Evolutionary conservation across 106 monocot species (phyloP).

Genomic region (Amphibolis antarctica): DNA sequence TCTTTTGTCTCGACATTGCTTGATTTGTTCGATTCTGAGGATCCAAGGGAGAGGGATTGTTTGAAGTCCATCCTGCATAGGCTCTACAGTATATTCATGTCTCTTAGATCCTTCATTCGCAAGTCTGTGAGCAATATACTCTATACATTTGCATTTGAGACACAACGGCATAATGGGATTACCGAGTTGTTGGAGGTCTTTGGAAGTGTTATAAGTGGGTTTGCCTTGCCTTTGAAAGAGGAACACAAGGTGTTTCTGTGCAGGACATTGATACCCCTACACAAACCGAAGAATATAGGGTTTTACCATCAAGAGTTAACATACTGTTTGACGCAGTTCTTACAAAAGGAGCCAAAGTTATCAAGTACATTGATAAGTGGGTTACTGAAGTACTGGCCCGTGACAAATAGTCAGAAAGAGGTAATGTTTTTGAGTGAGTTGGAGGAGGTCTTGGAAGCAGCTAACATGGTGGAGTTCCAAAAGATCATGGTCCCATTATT

Average conservation of each 20-base stretch:
- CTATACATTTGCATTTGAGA: constrained; percentile 17
- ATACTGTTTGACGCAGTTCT: constrained; percentile 20
- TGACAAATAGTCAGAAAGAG: constrained; percentile 26
- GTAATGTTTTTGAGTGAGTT: constrained; percentile 24
- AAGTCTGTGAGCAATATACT: constrained; percentile 22
- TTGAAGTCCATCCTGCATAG: constrained; percentile 18
- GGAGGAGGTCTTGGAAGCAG: constrained; percentile 22
- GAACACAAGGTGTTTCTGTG: constrained; percentile 30
- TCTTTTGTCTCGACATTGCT: constrained; percentile 15
- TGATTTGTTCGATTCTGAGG: constrained; percentile 21
- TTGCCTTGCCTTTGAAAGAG: constrained; percentile 18
- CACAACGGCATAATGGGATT: constrained; percentile 21
- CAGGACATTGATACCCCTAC: constrained; percentile 20
- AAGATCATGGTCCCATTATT: constrained; percentile 20
- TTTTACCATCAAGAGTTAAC: constrained; percentile 19
- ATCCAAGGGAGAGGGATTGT: constrained; percentile 24
- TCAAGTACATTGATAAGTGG: constrained; percentile 18
- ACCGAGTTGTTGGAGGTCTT: constrained; percentile 21
- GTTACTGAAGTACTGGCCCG: constrained; percentile 25
- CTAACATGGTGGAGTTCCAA: constrained; percentile 19
- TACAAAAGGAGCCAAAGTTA: constrained; percentile 23
- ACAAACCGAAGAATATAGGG: constrained; percentile 18
- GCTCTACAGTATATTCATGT: constrained; percentile 18
- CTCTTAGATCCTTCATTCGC: constrained; percentile 20
- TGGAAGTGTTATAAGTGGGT: constrained; percentile 26